Evolutionary conservation across 495 filamentous ascomycete genomes (phyloP).

Genomic region (Thermothielavioides terrestris): DNA sequence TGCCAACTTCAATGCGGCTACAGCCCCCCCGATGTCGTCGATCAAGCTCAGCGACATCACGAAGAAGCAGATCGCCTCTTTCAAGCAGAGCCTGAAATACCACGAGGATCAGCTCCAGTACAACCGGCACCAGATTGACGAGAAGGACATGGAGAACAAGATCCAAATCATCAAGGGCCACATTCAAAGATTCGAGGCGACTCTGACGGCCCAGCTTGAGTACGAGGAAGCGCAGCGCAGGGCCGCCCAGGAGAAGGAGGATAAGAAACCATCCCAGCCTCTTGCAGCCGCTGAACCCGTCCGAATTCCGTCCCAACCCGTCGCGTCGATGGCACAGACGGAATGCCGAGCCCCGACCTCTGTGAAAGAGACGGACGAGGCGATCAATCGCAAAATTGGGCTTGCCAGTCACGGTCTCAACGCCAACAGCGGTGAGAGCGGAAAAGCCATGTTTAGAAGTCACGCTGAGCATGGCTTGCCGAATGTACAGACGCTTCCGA

Average conservation of each 20-base stretch:
- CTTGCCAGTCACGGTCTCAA: conserved; percentile 2
- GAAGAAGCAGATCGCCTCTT: conserved; percentile 35
- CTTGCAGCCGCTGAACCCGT: neutral
- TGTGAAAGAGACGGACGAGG: conserved; percentile 2
- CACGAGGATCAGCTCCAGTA: conserved; percentile 40
- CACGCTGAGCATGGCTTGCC: conserved; percentile 6
- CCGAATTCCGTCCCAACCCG: neutral
- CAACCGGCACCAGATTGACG: conserved; percentile 45
- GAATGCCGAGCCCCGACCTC: neutral
- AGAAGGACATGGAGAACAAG: conserved; percentile 28
- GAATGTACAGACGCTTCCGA: conserved; percentile 18
- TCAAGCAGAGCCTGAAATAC: conserved; percentile 39
- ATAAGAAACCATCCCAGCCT: conserved; percentile 1
- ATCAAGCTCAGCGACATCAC: conserved; percentile 42
- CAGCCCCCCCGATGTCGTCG: conserved; percentile 33
- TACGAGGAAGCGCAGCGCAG: conserved; percentile 27
- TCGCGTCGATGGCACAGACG: neutral
- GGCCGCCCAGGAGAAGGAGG: conserved; percentile 10
- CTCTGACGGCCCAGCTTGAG: conserved; percentile 26
- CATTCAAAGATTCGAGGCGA: conserved; percentile 34
- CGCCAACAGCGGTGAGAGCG: conserved; percentile 11
- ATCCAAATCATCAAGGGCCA: conserved; percentile 25
- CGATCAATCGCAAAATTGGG: neutral
- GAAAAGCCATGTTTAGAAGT: conserved; percentile 5
- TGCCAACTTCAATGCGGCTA: conserved; percentile 19